Base-by-base conservation (phyloP, 1,284 basidiomycete species). In the Dichomitus squalens region DNA sequence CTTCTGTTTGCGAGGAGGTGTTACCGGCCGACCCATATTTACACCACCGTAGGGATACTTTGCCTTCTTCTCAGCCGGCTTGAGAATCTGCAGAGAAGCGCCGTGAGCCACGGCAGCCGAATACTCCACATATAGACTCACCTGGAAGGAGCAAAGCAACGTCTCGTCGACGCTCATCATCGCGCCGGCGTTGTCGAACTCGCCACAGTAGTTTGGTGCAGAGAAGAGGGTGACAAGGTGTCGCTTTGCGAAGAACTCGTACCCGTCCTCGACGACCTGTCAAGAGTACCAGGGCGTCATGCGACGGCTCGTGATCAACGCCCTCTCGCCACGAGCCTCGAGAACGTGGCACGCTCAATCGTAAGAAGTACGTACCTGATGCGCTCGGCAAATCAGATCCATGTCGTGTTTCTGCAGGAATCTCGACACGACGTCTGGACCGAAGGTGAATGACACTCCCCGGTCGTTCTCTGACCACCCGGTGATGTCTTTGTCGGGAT, bases 151-250 rank as follows among this genome's bases (percentile, higher is more conserved):
- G 77, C 96, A 99, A 63, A 99, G 76, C 65, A 99, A 75, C 7
- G 96, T 98, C 79, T 99, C 96, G 72, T 98, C 96, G 52, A 99
- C 97, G 70, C 93, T 96, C 97, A 99, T 99, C 96, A 99, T 98
- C 27, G 96, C 96, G 39, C 96, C 96, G 16, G 96, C 96, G 73
- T 99, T 99, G 77, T 99, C 97, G 71, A 99, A 99, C 79, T 97
- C 94, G 69, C 94, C 95, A 72, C 94, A 97, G 73, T 98, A 97
- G 82, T 98, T 98, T 59, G 96, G 97, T 56, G 96, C 96, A 16
- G 93, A 96, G 80, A 99, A 99, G 43, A 99, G 76, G 18, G 96
- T 99, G 65, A 99, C 96, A 64, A 99, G 77, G 78, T 97, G 95
- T 66, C 96, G 85, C 77, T 98, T 98, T 53, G 96, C 96, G 70